These are phyloP conservation scores for Podaxis pistillaris DNA, from an alignment of 768 basidiomycete species.

Conservation along the genomic window DNA sequence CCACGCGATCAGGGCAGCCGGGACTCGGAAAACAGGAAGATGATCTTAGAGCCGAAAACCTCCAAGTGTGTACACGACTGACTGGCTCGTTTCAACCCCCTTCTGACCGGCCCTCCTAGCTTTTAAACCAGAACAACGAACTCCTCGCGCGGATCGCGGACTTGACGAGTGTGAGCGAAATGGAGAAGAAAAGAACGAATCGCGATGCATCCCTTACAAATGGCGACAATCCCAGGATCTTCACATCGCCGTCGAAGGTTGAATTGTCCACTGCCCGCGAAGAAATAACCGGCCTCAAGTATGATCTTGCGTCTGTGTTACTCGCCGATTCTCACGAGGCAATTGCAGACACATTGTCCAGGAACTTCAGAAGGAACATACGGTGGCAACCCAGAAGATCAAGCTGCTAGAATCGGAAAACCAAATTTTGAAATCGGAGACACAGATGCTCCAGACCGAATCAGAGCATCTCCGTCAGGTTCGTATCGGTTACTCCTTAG, in stretches of 20 bases:
- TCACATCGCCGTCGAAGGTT: slow-evolving; percentile 43
- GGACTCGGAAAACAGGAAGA: not conserved
- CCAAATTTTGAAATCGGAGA: slow-evolving; percentile 63
- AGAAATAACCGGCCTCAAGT: slow-evolving; percentile 87
- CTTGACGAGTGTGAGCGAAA: slow-evolving; percentile 38
- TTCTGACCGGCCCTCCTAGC: slow-evolving; percentile 18
- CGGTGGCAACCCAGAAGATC: slow-evolving; percentile 56
- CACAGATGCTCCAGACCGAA: slow-evolving; percentile 63
- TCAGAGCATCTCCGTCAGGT: slow-evolving; percentile 76
- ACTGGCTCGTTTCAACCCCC: not conserved
- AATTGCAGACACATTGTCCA: slow-evolving; percentile 75
- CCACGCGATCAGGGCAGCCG: not conserved
- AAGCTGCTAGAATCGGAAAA: slow-evolving; percentile 80
- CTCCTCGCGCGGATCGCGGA: slow-evolving; percentile 28
- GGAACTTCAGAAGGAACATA: slow-evolving; percentile 82
- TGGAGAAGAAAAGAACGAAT: slow-evolving; percentile 65
- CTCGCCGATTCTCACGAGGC: not conserved
- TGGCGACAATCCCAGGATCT: slow-evolving; percentile 23
- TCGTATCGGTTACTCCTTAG: not conserved
- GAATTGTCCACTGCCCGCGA: slow-evolving; percentile 51
- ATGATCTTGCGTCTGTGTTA: slow-evolving; percentile 16
- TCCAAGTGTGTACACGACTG: not conserved
- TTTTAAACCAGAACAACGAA: slow-evolving; percentile 25
- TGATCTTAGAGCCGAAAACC: slow-evolving; percentile 5
- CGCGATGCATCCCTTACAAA: slow-evolving; percentile 53